phyloP scores from a whole-genome alignment of 139 green algal species.

The Dunaliella primolecta region DNA sequence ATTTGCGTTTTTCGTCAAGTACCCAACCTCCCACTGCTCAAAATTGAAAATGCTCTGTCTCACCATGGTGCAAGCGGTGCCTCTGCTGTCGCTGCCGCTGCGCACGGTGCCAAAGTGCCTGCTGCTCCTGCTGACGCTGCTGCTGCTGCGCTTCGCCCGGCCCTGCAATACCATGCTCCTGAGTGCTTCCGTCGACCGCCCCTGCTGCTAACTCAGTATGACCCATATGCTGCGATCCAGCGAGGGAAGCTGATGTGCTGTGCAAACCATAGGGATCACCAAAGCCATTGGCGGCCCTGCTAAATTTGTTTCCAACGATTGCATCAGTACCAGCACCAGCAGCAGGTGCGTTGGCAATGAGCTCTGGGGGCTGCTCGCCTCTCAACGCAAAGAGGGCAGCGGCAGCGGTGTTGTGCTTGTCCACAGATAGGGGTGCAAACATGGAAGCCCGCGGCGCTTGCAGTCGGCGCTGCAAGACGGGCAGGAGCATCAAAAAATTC shows the following conservation, averaged over 20 bases:
- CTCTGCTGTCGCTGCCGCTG: not conserved
- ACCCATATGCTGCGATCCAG: not conserved
- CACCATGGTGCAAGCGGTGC: not conserved
- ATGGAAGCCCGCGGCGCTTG: conserved; percentile 6
- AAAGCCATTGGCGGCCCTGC: not conserved
- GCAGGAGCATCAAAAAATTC: too few relatives aligned
- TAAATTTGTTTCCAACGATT: too few relatives aligned
- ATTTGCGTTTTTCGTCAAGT: too few relatives aligned
- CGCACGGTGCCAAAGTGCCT: not conserved
- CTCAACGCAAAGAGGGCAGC: not conserved
- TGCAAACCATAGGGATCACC: too few relatives aligned
- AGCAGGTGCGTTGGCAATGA: not conserved
- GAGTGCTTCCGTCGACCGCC: not conserved
- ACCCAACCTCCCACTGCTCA: too few relatives aligned
- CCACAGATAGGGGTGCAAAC: conserved; percentile 38
- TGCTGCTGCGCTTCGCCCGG: not conserved
- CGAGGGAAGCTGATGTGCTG: not conserved
- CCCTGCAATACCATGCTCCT: not conserved
- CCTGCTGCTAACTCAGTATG: not conserved
- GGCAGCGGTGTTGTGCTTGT: conserved; percentile 2
- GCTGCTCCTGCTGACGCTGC: not conserved
- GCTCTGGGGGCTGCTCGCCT: not conserved
- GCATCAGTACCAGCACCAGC: too few relatives aligned
- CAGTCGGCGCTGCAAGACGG: conserved; percentile 17
- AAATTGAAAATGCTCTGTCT: not conserved